These are phyloP conservation scores for Spergularia azorica DNA, from an alignment of 179 eudicot genomes.

Conservation along the genomic window DNA sequence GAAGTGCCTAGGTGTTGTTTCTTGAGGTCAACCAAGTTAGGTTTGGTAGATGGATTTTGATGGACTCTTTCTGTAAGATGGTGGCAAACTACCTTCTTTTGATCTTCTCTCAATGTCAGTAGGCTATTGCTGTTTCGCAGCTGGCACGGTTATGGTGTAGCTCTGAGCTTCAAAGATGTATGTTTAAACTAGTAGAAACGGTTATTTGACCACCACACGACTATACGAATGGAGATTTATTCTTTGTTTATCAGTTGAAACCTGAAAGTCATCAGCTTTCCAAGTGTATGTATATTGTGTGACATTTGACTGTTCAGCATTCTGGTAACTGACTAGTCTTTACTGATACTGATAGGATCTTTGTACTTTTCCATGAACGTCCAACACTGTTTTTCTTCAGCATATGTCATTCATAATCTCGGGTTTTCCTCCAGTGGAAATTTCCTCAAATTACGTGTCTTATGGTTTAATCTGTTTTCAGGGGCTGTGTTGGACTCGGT, in stretches of 20 bases:
- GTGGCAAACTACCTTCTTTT: conserved; percentile 14
- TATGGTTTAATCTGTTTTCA: conserved; percentile 23
- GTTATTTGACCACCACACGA: background rate
- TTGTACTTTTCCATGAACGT: background rate
- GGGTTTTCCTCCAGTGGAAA: background rate
- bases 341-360: conserved; percentile 9
- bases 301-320: conserved; percentile 20
- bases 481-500: conserved; percentile 60
- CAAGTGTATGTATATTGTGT: background rate
- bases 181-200: background rate
- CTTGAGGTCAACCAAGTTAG: conserved; percentile 35
- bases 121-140: conserved; percentile 9
- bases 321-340: conserved; percentile 20
- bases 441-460: background rate
- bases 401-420: conserved; percentile 8
- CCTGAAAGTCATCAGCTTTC: conserved; percentile 7
- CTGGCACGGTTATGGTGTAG: conserved; percentile 15
- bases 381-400: background rate
- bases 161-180: background rate
- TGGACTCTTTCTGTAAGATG: conserved; percentile 24
- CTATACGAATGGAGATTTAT: conserved; percentile 9
- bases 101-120: background rate
- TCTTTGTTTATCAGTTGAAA: conserved; percentile 13
- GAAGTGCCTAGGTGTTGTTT: conserved; percentile 20
- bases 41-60: conserved; percentile 24